These are phyloP conservation scores for Calonectria pauciramosa DNA, from an alignment of 2,329 filamentous ascomycete genomes.

Conservation along the genomic window DNA sequence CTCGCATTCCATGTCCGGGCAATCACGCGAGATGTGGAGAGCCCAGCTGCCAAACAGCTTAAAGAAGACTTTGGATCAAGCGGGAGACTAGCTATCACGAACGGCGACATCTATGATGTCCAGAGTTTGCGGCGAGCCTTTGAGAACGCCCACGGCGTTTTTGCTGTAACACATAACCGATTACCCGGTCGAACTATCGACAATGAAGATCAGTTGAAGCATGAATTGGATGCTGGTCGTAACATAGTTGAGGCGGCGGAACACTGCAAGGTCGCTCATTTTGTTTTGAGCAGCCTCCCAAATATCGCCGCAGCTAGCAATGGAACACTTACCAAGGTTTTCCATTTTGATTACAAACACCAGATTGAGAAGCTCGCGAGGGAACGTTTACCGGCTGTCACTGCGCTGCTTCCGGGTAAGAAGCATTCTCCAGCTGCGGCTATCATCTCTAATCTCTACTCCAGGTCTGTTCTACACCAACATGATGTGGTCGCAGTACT, in stretches of 20 bases:
- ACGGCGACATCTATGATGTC: conserved; percentile 24
- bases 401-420: conserved; percentile 26
- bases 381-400: conserved; percentile 19
- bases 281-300: conserved; percentile 34
- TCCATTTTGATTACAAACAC: conserved; percentile 33
- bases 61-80: neutral
- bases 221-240: conserved; percentile 29
- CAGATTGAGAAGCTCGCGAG: conserved; percentile 26
- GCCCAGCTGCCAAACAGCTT: neutral
- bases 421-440: neutral
- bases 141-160: conserved; percentile 26
- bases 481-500: conserved; percentile 31
- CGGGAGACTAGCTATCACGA: neutral
- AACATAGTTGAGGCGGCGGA: conserved; percentile 32
- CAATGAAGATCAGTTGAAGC: conserved; percentile 26
- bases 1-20: conserved; percentile 18
- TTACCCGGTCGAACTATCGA: conserved; percentile 18
- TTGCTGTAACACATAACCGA: conserved; percentile 26
- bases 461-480: conserved; percentile 35
- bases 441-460: neutral
- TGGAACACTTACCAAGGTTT: conserved; percentile 20
- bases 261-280: conserved; percentile 25
- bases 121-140: conserved; percentile 18
- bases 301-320: conserved; percentile 17
- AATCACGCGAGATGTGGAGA: conserved; percentile 10